These are phyloP conservation scores for Macrolepiota fuliginosa DNA, from an alignment of 768 basidiomycete species.

Conservation along the genomic window DNA sequence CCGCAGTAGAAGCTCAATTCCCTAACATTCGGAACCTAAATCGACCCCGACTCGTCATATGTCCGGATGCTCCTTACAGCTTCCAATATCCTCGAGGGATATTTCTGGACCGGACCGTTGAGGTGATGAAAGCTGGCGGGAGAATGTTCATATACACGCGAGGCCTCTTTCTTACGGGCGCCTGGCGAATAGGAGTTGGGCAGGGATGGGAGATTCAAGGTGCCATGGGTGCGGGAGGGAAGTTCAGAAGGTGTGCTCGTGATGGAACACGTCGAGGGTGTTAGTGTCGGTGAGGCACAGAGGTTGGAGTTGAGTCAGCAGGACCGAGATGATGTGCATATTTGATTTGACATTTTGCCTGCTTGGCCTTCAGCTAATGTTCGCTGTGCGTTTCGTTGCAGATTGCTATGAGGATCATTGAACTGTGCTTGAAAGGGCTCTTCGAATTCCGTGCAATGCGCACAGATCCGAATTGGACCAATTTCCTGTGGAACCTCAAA, in stretches of 20 bases:
- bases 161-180: constrained; percentile 65
- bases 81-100: constrained; percentile 83
- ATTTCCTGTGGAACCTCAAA: constrained; percentile 83
- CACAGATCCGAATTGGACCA: constrained; percentile 98
- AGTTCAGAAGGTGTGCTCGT: constrained; percentile 84
- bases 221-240: constrained; percentile 84
- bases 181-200: constrained; percentile 55
- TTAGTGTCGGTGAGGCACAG: constrained; percentile 70
- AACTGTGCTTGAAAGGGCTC: constrained; percentile 86
- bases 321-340: constrained; percentile 69
- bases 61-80: constrained; percentile 80
- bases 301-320: constrained; percentile 54
- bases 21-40: constrained; percentile 87
- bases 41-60: constrained; percentile 85
- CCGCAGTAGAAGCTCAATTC: constrained; percentile 92
- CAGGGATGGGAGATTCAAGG: constrained; percentile 64
- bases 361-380: neutral
- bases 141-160: constrained; percentile 88
- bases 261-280: constrained; percentile 82
- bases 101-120: constrained; percentile 85
- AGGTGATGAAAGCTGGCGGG: constrained; percentile 89
- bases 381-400: constrained; percentile 25
- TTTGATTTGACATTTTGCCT: neutral
- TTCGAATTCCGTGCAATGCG: constrained; percentile 94
- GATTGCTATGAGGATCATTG: constrained; percentile 83